Conservation (phyloP, 139 green algal species). For the Ettlia oleoabundans region DNA sequence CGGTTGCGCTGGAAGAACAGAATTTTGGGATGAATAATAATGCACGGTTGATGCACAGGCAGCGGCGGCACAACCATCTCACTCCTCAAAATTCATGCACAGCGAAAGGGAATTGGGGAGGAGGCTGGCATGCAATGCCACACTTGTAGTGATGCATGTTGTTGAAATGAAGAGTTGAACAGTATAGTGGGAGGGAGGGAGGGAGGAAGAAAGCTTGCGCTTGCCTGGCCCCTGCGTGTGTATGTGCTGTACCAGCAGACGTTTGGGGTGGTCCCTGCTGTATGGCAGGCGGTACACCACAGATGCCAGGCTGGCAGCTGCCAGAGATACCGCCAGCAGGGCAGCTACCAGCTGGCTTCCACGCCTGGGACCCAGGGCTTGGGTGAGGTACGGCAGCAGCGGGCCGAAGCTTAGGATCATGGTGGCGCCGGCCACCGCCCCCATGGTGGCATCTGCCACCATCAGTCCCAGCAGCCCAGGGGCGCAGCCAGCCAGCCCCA, state of each 20-base stretch:
- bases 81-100: no score
- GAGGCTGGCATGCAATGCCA: no score
- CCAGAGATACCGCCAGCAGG: background rate
- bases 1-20: no score
- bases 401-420: background rate
- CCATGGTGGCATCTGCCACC: conserved; percentile 19
- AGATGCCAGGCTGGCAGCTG: background rate
- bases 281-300: conserved; percentile 7
- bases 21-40: no score
- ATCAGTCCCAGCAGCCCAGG: conserved; percentile 12
- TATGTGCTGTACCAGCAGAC: conserved; percentile 53
- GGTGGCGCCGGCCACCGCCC: conserved; percentile 32
- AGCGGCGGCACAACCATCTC: no score
- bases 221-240: conserved; percentile 19
- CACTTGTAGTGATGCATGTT: no score
- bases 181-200: background rate
- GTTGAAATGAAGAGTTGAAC: background rate
- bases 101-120: no score
- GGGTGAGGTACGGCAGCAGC: conserved; percentile 18
- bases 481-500: conserved; percentile 38
- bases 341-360: background rate
- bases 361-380: background rate
- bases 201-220: background rate
- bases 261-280: conserved; percentile 40
- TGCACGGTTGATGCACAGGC: no score